phyloP scores from a whole-genome alignment of 345 rosid species.

The Rhizophora apiculata region DNA sequence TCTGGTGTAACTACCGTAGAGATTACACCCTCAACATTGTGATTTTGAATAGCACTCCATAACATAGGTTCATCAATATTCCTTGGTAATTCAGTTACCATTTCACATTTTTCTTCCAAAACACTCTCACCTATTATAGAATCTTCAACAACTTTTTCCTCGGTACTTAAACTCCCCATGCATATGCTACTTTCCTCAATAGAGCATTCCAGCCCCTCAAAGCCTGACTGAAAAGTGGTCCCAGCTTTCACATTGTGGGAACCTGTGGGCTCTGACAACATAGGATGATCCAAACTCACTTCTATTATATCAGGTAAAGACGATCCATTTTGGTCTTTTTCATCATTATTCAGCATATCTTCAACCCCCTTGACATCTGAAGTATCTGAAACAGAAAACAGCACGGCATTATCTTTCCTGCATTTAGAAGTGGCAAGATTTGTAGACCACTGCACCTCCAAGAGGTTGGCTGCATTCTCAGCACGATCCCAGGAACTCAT shows the following conservation, averaged over 20 bases:
- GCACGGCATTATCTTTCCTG: constrained; percentile 32
- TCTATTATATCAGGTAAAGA: constrained; percentile 19
- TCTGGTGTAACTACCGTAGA: constrained; percentile 20
- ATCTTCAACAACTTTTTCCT: constrained; percentile 28
- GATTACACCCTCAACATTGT: constrained; percentile 4
- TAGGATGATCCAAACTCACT: constrained; percentile 12
- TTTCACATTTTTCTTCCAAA: constrained; percentile 25
- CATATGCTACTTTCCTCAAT: constrained; percentile 26
- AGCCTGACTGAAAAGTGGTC: constrained; percentile 18
- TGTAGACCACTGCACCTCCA: constrained; percentile 91
- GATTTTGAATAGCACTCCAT: constrained; percentile 19
- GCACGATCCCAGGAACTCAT: constrained; percentile 68
- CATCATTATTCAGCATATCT: constrained; percentile 18
- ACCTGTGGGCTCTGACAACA: constrained; percentile 19
- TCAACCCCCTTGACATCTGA: constrained; percentile 14
- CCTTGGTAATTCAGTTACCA: constrained; percentile 22
- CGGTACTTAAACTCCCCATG: constrained; percentile 14
- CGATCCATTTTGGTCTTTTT: constrained; percentile 8
- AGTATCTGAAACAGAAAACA: constrained; percentile 18
- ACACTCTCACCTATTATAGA: constrained; percentile 21
- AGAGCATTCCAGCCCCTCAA: constrained; percentile 19
- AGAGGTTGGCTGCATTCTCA: constrained; percentile 77
- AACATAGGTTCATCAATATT: constrained; percentile 14
- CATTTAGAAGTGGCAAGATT: constrained; percentile 44
- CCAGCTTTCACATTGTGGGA: constrained; percentile 16